Conservation (phyloP, 768 basidiomycete genomes). For the Psilocybe cyanescens region DNA sequence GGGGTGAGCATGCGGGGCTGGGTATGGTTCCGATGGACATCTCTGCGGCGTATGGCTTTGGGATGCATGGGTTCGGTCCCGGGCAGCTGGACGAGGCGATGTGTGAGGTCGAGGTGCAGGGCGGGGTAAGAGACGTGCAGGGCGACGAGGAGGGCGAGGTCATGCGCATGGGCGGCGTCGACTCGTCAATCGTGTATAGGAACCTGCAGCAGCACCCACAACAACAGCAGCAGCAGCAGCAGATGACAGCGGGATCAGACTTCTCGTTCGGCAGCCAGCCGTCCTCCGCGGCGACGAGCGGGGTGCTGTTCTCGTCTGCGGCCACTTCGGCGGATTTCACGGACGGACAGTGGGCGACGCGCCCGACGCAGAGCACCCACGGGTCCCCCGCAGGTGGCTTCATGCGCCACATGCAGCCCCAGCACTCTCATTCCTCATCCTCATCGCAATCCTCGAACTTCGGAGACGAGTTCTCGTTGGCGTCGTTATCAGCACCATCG, state of each 20-base stretch:
- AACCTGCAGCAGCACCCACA: neutral
- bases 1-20: constrained; percentile 18
- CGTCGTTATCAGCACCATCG: constrained; percentile 68
- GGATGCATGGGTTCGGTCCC: constrained; percentile 19
- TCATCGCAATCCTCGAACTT: constrained; percentile 30
- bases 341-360: constrained; percentile 44
- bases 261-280: constrained; percentile 13
- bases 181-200: constrained; percentile 21
- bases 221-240: neutral
- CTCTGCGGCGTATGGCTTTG: constrained; percentile 17
- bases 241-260: constrained; percentile 10
- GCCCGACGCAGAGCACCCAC: constrained; percentile 32
- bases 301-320: constrained; percentile 20
- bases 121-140: constrained; percentile 54
- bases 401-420: constrained; percentile 20
- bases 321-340: constrained; percentile 25
- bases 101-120: constrained; percentile 65
- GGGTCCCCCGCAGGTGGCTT: constrained; percentile 31
- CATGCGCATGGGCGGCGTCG: constrained; percentile 30
- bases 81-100: constrained; percentile 51
- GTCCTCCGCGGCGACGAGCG: constrained; percentile 20
- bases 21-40: constrained; percentile 29
- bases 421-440: constrained; percentile 29
- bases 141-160: constrained; percentile 63
- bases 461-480: constrained; percentile 40